These are phyloP conservation scores for Ganoderma lingzhi DNA, from an alignment of 1,284 basidiomycete genomes.

Conservation along the genomic window DNA sequence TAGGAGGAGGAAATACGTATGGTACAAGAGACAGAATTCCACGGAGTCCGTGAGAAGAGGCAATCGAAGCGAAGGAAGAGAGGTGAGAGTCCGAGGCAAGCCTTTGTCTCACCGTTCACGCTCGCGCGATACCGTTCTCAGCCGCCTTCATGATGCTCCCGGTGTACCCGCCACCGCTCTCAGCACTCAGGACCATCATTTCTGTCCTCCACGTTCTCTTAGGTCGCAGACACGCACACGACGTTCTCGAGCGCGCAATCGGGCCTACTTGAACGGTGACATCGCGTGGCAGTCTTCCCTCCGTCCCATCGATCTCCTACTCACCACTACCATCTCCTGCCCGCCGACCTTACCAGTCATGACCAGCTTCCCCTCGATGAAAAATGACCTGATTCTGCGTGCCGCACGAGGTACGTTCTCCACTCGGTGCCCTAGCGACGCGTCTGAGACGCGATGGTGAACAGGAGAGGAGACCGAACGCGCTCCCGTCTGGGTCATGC, in stretches of 20 bases:
- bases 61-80: constrained; percentile 1
- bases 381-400: constrained; percentile 90
- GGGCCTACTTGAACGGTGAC: constrained; percentile 3
- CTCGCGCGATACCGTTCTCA: constrained; percentile 20
- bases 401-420: constrained; percentile 77
- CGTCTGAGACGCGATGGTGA: constrained; percentile 15
- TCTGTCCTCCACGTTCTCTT: constrained; percentile 26
- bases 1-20: neutral
- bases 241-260: constrained; percentile 19
- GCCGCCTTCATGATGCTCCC: constrained; percentile 28
- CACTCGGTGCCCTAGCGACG: constrained; percentile 6
- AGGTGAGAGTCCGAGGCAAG: constrained; percentile 30
- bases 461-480: constrained; percentile 88
- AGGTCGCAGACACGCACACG: constrained; percentile 24
- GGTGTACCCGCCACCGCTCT: constrained; percentile 16
- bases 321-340: neutral
- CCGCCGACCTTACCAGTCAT: constrained; percentile 15
- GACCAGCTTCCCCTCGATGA: constrained; percentile 72
- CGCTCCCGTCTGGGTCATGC: constrained; percentile 99
- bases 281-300: constrained; percentile 2
- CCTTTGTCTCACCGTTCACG: constrained; percentile 19
- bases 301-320: neutral
- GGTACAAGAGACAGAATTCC: constrained; percentile 12
- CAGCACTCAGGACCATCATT: constrained; percentile 11
- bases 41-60: constrained; percentile 6